A percentile compares a stretch with the other conserved stretches of the same genome.
Conservation (phyloP, 2,329 filamentous ascomycete genomes). For the Thyridium curvatum region DNA sequence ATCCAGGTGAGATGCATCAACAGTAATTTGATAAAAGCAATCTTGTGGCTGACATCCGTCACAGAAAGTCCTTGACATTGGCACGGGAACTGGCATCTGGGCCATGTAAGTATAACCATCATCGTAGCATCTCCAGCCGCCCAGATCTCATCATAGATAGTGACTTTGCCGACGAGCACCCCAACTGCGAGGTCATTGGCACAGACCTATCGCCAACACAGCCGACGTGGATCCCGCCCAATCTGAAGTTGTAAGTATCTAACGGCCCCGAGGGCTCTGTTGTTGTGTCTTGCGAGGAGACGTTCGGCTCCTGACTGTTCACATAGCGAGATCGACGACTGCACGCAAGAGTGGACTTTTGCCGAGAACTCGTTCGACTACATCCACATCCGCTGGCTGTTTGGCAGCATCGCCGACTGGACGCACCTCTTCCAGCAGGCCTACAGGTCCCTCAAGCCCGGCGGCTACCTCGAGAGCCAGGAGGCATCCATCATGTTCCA, state of each 20-base stretch:
- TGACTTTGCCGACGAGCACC: slow-evolving; percentile 37
- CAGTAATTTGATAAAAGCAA: too few species aligned
- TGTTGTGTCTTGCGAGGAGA: too few species aligned
- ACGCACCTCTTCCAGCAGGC: slow-evolving; percentile 40
- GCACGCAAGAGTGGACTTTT: slow-evolving; percentile 43
- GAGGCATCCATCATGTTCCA: slow-evolving; percentile 11
- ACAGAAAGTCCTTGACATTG: slow-evolving; percentile 38
- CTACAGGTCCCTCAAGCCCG: slow-evolving; percentile 44
- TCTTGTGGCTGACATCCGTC: background rate
- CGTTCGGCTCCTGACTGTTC: too few species aligned
- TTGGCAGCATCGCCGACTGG: slow-evolving; percentile 47
- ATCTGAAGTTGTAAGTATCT: slow-evolving; percentile 33
- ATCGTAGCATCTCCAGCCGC: background rate
- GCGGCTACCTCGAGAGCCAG: slow-evolving; percentile 28
- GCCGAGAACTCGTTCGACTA: slow-evolving; percentile 43
- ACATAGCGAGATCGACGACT: slow-evolving; percentile 53
- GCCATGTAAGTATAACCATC: slow-evolving; percentile 18
- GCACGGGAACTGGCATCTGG: slow-evolving; percentile 47
- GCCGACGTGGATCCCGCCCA: slow-evolving; percentile 48
- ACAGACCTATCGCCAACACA: slow-evolving; percentile 54
- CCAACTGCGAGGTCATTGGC: slow-evolving; percentile 38
- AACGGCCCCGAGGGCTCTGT: too few species aligned
- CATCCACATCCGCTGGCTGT: slow-evolving; percentile 48
- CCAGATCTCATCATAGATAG: slow-evolving; percentile 21
- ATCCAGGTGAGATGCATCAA: background rate